A percentile compares a stretch with the other conserved stretches of the same genome.
Evolutionary conservation across 2,329 filamentous ascomycete genomes (phyloP).

Genomic region (Xylaria hypoxylon): DNA sequence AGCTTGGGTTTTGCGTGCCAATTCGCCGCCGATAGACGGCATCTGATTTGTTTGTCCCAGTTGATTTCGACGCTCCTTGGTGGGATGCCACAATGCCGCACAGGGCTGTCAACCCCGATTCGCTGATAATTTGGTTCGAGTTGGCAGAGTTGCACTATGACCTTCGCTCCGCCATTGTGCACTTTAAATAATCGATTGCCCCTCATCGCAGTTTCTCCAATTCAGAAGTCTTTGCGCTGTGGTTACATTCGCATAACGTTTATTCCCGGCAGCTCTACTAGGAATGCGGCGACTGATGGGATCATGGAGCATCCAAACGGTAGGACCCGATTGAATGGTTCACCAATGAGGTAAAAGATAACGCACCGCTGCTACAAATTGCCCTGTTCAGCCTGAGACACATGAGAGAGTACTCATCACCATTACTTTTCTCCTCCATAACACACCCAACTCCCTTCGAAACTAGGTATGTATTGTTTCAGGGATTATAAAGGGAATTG

Average conservation of each 20-base stretch:
- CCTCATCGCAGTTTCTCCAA: not conserved
- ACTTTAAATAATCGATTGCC: not conserved
- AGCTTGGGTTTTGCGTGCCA: not conserved
- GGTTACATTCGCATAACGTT: conserved; percentile 22
- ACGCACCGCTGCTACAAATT: conserved; percentile 1
- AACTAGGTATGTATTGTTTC: conserved; percentile 11
- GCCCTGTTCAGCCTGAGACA: conserved; percentile 8
- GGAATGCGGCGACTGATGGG: conserved; percentile 26
- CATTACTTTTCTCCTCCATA: conserved; percentile 8
- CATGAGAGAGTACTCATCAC: conserved; percentile 1
- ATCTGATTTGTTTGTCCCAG: conserved; percentile 8
- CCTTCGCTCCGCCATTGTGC: not conserved
- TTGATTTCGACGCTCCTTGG: conserved; percentile 10
- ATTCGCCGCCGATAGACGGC: not conserved
- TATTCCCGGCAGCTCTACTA: conserved; percentile 7
- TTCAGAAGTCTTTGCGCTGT: conserved; percentile 16
- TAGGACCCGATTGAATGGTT: conserved; percentile 28
- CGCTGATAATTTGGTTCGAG: not conserved
- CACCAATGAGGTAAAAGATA: conserved; percentile 30
- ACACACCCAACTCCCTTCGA: not conserved
- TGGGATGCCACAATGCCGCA: not conserved
- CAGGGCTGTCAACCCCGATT: conserved; percentile 6
- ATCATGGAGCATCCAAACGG: conserved; percentile 28
- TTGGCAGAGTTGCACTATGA: not conserved
- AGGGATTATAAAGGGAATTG: not conserved